Percentiles rank a stretch among this genome's conserved stretches.
phyloP scores from a whole-genome alignment of 2,329 filamentous ascomycete genomes.

The Clonostachys sp. region DNA sequence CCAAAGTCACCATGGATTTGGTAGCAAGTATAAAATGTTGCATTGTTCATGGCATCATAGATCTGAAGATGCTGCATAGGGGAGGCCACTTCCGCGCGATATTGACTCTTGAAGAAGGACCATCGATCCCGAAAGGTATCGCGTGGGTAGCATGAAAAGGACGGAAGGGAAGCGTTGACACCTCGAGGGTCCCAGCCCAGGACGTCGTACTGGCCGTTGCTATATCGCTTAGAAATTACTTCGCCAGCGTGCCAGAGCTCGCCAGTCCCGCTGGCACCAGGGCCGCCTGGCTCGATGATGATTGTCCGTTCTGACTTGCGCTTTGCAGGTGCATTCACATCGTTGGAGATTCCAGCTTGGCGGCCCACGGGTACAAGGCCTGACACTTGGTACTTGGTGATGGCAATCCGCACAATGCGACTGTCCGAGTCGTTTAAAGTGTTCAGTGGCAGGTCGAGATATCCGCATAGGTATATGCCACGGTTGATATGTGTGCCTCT shows the following conservation, averaged over 20 bases:
- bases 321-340: conserved; percentile 1
- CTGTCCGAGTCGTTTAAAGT: conserved; percentile 36
- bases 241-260: conserved; percentile 32
- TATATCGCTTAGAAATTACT: conserved; percentile 30
- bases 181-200: conserved; percentile 52
- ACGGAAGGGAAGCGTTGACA: conserved; percentile 40
- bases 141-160: conserved; percentile 38
- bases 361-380: conserved; percentile 23
- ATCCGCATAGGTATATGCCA: conserved; percentile 42
- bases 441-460: conserved; percentile 41
- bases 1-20: conserved; percentile 35
- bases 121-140: conserved; percentile 41
- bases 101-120: conserved; percentile 30
- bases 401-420: conserved; percentile 39
- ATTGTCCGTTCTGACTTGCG: conserved; percentile 35
- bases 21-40: conserved; percentile 35
- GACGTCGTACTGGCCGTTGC: conserved; percentile 36
- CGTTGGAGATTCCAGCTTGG: too few species aligned
- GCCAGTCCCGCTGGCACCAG: conserved; percentile 39
- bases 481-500: conserved; percentile 23
- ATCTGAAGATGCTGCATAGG: conserved; percentile 31
- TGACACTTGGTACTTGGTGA: conserved; percentile 43
- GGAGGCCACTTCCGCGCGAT: conserved; percentile 26
- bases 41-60: conserved; percentile 39
- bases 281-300: conserved; percentile 45